Percentiles rank a stretch among this genome's conserved stretches.
Evolutionary conservation across 306 rosid species (phyloP).

Genomic region (Casuarina cunninghamiana): DNA sequence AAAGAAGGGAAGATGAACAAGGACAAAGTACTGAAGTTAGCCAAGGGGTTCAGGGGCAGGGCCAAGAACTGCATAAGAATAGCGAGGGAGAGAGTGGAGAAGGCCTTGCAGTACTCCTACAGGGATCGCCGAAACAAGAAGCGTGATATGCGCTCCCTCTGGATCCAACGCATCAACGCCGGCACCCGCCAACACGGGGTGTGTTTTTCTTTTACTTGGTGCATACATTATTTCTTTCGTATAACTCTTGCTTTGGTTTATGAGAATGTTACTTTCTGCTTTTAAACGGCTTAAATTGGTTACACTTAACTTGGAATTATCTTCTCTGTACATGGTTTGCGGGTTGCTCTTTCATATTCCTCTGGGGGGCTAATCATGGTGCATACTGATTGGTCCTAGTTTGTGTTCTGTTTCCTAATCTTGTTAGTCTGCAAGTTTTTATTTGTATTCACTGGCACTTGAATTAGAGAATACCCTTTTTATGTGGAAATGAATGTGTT

Average conservation of each 20-base stretch:
- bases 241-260: not conserved
- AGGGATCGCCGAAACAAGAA: slow-evolving; percentile 96
- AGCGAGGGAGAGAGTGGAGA: slow-evolving; percentile 96
- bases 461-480: not conserved
- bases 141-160: slow-evolving; percentile 93
- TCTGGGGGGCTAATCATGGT: not conserved
- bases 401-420: not conserved
- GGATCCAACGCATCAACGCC: slow-evolving; percentile 94
- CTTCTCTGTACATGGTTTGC: not conserved
- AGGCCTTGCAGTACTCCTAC: slow-evolving; percentile 96
- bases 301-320: no score
- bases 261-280: not conserved
- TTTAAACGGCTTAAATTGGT: not conserved
- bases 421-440: not conserved
- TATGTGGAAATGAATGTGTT: not conserved
- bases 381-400: not conserved
- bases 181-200: slow-evolving; percentile 93
- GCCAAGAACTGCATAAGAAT: slow-evolving; percentile 96
- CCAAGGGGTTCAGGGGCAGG: slow-evolving; percentile 97
- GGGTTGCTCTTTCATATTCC: not conserved
- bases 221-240: not conserved
- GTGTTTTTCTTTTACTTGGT: slow-evolving; percentile 25
- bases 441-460: not conserved
- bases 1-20: slow-evolving; percentile 61
- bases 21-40: slow-evolving; percentile 79